Percentiles rank a stretch among this genome's conserved stretches.
Conservation (phyloP, 345 rosid species). For the Eucalyptus microcorys region DNA sequence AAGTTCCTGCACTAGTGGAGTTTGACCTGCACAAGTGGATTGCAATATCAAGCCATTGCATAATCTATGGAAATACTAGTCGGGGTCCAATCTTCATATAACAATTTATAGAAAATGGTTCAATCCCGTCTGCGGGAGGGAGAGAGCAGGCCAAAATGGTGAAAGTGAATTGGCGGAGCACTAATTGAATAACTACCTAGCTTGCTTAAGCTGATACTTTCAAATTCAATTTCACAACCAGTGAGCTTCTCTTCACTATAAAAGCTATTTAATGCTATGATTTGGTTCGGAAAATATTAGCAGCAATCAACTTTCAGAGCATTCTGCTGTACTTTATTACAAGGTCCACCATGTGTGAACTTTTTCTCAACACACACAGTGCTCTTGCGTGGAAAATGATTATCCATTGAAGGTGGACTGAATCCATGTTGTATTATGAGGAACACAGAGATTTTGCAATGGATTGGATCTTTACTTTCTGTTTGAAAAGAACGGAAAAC, state of each 20-base stretch:
- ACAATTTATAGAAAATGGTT: neutral
- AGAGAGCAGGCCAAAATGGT: neutral
- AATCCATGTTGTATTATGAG: neutral
- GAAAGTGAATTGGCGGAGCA: neutral
- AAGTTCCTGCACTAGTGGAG: conserved; percentile 13
- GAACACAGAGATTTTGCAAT: neutral
- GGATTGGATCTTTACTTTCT: neutral
- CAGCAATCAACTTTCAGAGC: neutral
- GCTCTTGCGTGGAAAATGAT: neutral
- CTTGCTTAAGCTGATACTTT: neutral
- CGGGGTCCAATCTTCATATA: neutral
- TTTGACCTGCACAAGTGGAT: conserved; percentile 22
- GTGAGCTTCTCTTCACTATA: neutral
- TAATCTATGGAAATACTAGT: neutral
- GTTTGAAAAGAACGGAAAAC: neutral
- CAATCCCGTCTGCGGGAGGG: neutral
- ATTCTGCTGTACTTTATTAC: neutral
- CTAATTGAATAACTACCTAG: neutral
- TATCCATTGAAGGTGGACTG: neutral
- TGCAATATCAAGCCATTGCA: neutral
- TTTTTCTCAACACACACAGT: neutral
- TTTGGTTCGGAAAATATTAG: neutral
- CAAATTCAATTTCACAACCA: neutral
- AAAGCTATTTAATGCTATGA: neutral
- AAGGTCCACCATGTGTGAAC: neutral